Evolutionary conservation across 139 green algal species (phyloP).

Genomic region (Coccomyxa sp.): DNA sequence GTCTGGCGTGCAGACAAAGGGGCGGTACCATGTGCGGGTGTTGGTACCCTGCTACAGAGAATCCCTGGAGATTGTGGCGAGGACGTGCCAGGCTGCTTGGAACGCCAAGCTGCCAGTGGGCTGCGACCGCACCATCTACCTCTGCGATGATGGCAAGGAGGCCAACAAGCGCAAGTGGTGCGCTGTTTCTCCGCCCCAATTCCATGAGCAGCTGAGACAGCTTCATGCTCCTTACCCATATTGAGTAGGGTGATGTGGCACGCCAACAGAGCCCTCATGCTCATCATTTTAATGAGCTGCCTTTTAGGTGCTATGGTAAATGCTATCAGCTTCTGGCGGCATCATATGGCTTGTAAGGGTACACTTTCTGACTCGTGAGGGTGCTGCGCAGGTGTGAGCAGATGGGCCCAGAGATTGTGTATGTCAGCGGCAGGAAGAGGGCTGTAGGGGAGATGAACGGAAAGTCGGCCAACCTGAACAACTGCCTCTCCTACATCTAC

Average conservation of each 20-base stretch:
- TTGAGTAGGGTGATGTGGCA: no score
- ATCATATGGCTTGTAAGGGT: no score
- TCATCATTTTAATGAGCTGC: no score
- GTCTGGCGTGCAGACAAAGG: background rate
- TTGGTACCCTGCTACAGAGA: conserved; percentile 36
- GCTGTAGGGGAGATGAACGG: conserved; percentile 68
- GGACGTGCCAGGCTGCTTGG: conserved; percentile 7
- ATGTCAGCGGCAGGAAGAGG: conserved; percentile 56
- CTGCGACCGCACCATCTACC: conserved; percentile 35
- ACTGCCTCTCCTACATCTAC: conserved; percentile 58
- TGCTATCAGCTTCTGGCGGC: no score
- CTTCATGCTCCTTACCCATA: no score
- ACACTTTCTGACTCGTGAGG: no score
- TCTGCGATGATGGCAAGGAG: conserved; percentile 55
- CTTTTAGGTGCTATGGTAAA: no score
- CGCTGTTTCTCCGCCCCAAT: no score
- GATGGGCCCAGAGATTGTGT: conserved; percentile 31
- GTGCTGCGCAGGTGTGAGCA: conserved; percentile 20
- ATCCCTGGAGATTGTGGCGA: conserved; percentile 21
- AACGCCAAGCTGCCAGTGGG: conserved; percentile 16
- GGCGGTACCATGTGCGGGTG: conserved; percentile 20
- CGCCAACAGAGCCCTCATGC: no score
- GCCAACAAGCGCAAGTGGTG: conserved; percentile 44
- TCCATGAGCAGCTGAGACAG: no score
- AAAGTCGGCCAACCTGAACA: conserved; percentile 81